Conservation (phyloP, 768 basidiomycete species). For the Tylopilus sp. region DNA sequence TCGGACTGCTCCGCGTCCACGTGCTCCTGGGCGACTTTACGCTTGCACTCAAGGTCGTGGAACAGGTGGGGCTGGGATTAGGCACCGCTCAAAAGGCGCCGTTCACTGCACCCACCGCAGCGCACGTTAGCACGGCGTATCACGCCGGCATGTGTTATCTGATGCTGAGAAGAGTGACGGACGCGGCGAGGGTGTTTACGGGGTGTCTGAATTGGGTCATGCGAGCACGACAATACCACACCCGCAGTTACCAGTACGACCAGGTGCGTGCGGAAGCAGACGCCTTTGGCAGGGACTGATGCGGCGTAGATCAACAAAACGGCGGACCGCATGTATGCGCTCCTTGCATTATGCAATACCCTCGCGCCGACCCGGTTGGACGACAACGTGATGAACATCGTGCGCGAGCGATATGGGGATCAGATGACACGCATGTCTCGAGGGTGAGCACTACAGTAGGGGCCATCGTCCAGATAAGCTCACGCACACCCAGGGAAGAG, state of each 20-base stretch:
- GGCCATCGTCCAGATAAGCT: neutral
- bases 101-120: constrained; percentile 94
- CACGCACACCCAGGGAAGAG: constrained; percentile 47
- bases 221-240: constrained; percentile 96
- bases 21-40: constrained; percentile 94
- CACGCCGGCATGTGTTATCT: constrained; percentile 97
- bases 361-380: constrained; percentile 91
- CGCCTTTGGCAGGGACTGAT: neutral
- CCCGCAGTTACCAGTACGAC: constrained; percentile 93
- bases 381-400: constrained; percentile 90
- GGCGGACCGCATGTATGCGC: constrained; percentile 95
- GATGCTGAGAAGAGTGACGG: constrained; percentile 90
- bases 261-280: constrained; percentile 49
- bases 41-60: constrained; percentile 92
- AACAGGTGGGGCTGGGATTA: constrained; percentile 87
- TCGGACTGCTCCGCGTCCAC: constrained; percentile 94
- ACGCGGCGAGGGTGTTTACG: constrained; percentile 92
- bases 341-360: constrained; percentile 91
- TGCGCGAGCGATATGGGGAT: constrained; percentile 93
- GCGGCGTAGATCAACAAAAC: constrained; percentile 84
- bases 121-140: constrained; percentile 92
- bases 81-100: constrained; percentile 90
- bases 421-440: constrained; percentile 83
- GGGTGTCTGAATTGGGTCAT: constrained; percentile 93
- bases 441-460: constrained; percentile 50